Evolutionary conservation across 2,329 filamentous ascomycete genomes (phyloP).

Genomic region (Aspergillus hiratsukae): DNA sequence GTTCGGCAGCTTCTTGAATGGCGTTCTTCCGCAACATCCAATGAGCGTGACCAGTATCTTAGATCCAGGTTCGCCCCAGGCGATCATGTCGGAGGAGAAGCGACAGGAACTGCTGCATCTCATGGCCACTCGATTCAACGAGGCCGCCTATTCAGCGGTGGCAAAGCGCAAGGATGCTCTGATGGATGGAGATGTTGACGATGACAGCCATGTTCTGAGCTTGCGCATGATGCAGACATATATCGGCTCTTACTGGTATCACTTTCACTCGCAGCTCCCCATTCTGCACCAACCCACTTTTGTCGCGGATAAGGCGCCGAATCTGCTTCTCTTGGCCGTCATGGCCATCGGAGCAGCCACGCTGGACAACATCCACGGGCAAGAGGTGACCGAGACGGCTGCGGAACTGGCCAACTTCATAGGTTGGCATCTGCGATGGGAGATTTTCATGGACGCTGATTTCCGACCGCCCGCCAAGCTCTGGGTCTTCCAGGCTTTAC

Average conservation of each 20-base stretch:
- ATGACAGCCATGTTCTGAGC: conserved; percentile 63
- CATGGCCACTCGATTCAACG: conserved; percentile 76
- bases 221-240: conserved; percentile 95
- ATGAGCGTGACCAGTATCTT: conserved; percentile 87
- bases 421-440: conserved; percentile 90
- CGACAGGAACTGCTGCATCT: conserved; percentile 77
- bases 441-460: conserved; percentile 86
- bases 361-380: conserved; percentile 74
- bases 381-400: conserved; percentile 68
- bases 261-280: conserved; percentile 90
- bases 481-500: conserved; percentile 89
- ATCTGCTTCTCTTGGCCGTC: conserved; percentile 77
- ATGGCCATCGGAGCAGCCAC: conserved; percentile 91
- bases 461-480: conserved; percentile 89
- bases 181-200: conserved; percentile 70
- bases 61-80: conserved; percentile 74
- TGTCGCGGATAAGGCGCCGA: conserved; percentile 78
- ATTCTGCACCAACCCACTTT: conserved; percentile 95
- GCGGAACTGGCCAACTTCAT: conserved; percentile 83
- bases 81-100: conserved; percentile 80
- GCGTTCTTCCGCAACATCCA: conserved; percentile 61
- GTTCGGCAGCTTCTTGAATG: conserved; percentile 46
- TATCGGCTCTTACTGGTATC: conserved; percentile 87
- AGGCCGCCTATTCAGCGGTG: conserved; percentile 68
- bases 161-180: conserved; percentile 72